These are phyloP conservation scores for Ceratobasidium papillatum DNA, from an alignment of 1,284 basidiomycete genomes.

Conservation along the genomic window DNA sequence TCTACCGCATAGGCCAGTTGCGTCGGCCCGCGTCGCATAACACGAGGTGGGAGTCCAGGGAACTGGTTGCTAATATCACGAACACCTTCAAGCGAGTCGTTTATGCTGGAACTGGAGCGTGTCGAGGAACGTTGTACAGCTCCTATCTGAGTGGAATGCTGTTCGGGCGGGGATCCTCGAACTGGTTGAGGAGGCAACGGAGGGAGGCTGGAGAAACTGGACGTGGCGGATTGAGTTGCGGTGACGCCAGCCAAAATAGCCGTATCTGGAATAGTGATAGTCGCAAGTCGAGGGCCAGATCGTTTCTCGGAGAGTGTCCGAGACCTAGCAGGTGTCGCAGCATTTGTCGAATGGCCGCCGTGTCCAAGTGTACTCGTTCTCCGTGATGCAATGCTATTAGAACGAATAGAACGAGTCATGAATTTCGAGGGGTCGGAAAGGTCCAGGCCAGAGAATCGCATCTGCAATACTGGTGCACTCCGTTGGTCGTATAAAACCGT, in stretches of 20 bases:
- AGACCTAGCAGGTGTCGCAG: not conserved
- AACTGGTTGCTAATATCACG: not conserved
- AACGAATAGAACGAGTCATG: not conserved
- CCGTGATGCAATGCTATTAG: not conserved
- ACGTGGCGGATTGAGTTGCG: conserved; percentile 1
- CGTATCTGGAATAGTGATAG: conserved; percentile 11
- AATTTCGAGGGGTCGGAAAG: conserved; percentile 19
- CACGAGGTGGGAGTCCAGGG: conserved; percentile 13
- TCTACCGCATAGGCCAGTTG: conserved; percentile 32
- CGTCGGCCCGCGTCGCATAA: conserved; percentile 7
- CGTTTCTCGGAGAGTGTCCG: conserved; percentile 31
- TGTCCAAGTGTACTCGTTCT: conserved; percentile 21
- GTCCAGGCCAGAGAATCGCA: conserved; percentile 37
- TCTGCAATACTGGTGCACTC: conserved; percentile 26
- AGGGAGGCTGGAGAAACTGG: not conserved
- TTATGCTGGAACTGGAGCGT: not conserved
- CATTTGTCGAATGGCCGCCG: conserved; percentile 7
- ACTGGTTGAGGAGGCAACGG: not conserved
- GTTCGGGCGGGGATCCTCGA: not conserved
- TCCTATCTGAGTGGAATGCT: not conserved
- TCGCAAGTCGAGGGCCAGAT: conserved; percentile 12
- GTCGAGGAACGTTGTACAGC: conserved; percentile 20
- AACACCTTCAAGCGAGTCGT: conserved; percentile 20
- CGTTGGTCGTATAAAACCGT: conserved; percentile 34
- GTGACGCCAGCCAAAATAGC: conserved; percentile 15